phyloP scores from a whole-genome alignment of 768 basidiomycete species.

The Multifurca ochricompacta region DNA sequence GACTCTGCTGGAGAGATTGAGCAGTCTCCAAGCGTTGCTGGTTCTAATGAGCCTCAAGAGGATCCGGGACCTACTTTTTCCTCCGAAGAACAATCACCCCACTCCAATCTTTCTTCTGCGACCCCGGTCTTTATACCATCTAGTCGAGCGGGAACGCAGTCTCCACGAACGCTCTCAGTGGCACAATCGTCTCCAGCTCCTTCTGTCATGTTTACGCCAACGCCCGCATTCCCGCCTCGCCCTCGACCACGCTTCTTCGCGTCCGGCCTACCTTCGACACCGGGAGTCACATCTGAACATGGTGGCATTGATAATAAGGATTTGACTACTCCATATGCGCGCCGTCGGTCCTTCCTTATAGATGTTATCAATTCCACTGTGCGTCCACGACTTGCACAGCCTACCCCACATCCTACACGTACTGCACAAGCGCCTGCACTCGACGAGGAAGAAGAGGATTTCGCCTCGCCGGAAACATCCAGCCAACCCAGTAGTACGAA shows the following conservation, averaged over 20 bases:
- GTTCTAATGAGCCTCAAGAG: neutral
- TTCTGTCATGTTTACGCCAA: conserved; percentile 58
- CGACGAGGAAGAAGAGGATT: conserved; percentile 9
- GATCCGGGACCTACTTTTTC: conserved; percentile 60
- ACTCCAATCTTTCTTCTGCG: conserved; percentile 8
- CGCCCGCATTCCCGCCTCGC: conserved; percentile 55
- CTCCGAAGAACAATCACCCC: conserved; percentile 42
- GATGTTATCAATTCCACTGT: conserved; percentile 78
- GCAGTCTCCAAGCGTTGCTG: neutral
- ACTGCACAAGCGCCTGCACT: neutral
- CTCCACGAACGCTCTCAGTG: conserved; percentile 33
- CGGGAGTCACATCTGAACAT: conserved; percentile 19
- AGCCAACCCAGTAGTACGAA: conserved; percentile 30
- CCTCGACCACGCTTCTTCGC: conserved; percentile 54
- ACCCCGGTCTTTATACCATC: neutral
- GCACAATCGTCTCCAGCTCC: conserved; percentile 48
- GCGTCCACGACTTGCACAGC: conserved; percentile 59
- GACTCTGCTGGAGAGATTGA: neutral
- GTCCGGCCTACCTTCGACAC: conserved; percentile 12
- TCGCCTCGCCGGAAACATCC: conserved; percentile 12
- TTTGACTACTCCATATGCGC: conserved; percentile 59
- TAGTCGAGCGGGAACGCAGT: conserved; percentile 21
- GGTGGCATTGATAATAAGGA: conserved; percentile 25
- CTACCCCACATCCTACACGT: conserved; percentile 52
- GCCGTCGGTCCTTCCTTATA: conserved; percentile 74